A percentile compares a stretch with the other conserved stretches of the same genome.
These are phyloP conservation scores for Lasiodiplodia citricola DNA, from an alignment of 2,329 filamentous ascomycete genomes.

Conservation along the genomic window DNA sequence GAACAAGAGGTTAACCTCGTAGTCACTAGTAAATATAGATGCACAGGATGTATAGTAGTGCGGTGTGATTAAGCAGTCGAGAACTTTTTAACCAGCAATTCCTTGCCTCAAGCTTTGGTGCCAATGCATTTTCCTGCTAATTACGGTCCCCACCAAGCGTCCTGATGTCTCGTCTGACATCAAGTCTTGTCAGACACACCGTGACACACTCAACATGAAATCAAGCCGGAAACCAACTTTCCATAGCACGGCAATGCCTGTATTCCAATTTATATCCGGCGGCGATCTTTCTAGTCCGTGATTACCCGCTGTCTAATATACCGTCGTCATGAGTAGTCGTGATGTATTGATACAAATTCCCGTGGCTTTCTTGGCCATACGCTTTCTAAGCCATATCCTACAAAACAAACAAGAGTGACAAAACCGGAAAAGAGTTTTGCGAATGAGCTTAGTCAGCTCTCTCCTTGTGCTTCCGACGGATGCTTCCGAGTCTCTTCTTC, in stretches of 20 bases:
- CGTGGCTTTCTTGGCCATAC: not conserved
- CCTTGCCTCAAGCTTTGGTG: not conserved
- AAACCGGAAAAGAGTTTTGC: not conserved
- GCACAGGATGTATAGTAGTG: not conserved
- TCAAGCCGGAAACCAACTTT: no score
- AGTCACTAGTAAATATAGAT: not conserved
- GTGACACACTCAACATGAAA: no score
- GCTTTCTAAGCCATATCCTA: conserved; percentile 8
- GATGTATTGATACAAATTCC: conserved; percentile 16
- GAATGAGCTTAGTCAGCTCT: not conserved
- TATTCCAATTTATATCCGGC: not conserved
- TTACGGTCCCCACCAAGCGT: no score
- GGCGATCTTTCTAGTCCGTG: not conserved
- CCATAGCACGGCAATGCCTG: not conserved
- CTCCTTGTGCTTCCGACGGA: conserved; percentile 43
- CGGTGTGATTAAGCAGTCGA: no score
- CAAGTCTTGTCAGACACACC: no score
- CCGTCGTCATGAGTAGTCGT: conserved; percentile 6
- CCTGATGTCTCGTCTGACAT: no score
- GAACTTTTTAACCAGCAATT: not conserved
- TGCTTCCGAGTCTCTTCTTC: conserved; percentile 55
- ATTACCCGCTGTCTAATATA: conserved; percentile 3
- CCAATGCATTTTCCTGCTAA: no score
- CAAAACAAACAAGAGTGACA: not conserved
- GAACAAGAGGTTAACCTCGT: no score